Percentiles rank a stretch among this genome's conserved stretches.
Conservation (phyloP, 805 yeast species). For the Martiniozyma abietophila region DNA sequence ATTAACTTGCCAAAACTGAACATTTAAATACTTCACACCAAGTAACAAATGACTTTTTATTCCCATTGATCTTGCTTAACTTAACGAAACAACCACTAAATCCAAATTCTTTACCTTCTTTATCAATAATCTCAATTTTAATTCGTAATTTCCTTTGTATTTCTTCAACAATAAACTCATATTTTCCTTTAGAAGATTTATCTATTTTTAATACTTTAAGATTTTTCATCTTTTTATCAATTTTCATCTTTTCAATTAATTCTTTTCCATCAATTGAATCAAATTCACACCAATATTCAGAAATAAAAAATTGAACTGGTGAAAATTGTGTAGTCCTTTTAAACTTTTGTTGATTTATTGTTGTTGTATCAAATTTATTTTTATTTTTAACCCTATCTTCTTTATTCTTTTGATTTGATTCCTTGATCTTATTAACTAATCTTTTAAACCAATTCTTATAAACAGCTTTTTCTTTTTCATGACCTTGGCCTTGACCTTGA, state of each 20-base stretch:
- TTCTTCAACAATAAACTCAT: constrained; percentile 9
- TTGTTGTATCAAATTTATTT: no score
- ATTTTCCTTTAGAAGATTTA: constrained; percentile 3
- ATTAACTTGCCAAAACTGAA: constrained; percentile 4
- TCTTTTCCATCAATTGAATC: constrained; percentile 7
- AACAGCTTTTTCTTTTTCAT: background rate
- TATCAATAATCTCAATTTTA: constrained; percentile 18
- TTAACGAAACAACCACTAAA: constrained; percentile 26
- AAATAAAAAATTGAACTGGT: background rate
- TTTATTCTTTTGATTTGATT: no score
- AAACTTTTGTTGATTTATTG: no score
- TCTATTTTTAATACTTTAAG: background rate
- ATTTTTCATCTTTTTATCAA: background rate
- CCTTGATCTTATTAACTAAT: no score
- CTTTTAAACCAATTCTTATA: no score
- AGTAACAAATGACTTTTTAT: constrained; percentile 12
- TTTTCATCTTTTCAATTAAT: constrained; percentile 3
- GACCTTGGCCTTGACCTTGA: constrained; percentile 1
- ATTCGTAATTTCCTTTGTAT: constrained; percentile 9
- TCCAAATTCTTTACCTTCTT: constrained; percentile 24
- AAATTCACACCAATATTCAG: constrained; percentile 11
- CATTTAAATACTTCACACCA: constrained; percentile 14
- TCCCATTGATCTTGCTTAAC: constrained; percentile 17
- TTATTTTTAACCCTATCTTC: no score
- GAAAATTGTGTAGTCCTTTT: background rate